A percentile compares a stretch with the other conserved stretches of the same genome.
Conservation (phyloP, 1,284 basidiomycete genomes). For the Pseudozyma pruni region DNA sequence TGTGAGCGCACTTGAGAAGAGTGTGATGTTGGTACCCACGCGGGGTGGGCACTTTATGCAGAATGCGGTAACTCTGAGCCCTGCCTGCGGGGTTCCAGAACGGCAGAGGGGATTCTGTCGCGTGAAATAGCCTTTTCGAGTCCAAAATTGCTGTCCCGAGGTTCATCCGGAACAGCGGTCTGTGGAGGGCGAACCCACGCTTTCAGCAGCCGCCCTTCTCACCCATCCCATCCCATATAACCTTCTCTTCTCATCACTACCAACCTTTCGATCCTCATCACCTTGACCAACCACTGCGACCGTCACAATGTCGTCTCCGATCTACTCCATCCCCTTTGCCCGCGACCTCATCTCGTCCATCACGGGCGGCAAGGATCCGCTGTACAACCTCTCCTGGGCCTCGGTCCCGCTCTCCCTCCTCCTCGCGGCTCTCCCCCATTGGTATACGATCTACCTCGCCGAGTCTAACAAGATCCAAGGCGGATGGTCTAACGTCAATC, state of each 20-base stretch:
- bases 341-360: slow-evolving; percentile 7
- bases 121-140: slow-evolving; percentile 10
- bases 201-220: neutral
- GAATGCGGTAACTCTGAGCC: neutral
- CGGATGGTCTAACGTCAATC: slow-evolving; percentile 61
- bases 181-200: neutral
- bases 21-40: no score
- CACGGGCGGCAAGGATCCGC: slow-evolving; percentile 26
- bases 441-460: slow-evolving; percentile 58
- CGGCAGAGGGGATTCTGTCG: neutral
- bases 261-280: neutral
- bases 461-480: slow-evolving; percentile 51
- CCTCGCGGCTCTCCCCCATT: slow-evolving; percentile 51
- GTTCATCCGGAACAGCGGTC: no score
- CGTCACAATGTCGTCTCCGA: slow-evolving; percentile 5
- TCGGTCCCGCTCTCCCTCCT: slow-evolving; percentile 28
- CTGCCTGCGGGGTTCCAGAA: neutral
- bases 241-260: neutral
- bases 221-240: neutral
- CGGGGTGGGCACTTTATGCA: no score
- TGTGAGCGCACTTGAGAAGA: no score
- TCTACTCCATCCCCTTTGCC: slow-evolving; percentile 7
- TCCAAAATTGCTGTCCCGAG: no score
- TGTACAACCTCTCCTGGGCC: slow-evolving; percentile 39
- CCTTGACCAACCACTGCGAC: neutral